A percentile compares a stretch with the other conserved stretches of the same genome.
phyloP scores from a whole-genome alignment of 169 alveolate species.

The Neospora caninum region DNA sequence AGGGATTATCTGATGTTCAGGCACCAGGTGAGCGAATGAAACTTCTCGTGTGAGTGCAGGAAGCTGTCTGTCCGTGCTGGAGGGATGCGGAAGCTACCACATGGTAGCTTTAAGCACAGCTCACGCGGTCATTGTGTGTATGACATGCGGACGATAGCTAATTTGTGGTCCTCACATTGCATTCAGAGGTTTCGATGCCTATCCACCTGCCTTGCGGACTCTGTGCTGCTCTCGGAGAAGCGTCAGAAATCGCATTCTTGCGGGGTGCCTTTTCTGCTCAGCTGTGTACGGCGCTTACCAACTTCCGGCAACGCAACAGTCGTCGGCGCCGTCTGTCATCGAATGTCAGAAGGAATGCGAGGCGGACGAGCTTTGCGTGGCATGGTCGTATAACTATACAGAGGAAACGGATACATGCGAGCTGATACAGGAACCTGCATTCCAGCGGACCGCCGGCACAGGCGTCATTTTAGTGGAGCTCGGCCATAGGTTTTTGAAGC shows the following conservation, averaged over 20 bases:
- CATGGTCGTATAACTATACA: background rate
- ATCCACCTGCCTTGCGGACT: too few relatives aligned
- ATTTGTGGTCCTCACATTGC: too few relatives aligned
- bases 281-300: background rate
- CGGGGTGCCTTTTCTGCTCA: background rate
- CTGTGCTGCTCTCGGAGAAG: too few relatives aligned
- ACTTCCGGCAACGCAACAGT: background rate
- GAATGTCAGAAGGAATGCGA: background rate
- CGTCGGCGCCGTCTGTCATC: background rate
- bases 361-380: background rate
- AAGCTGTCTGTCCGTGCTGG: too few relatives aligned
- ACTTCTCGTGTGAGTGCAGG: too few relatives aligned
- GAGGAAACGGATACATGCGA: background rate
- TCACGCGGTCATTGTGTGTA: too few relatives aligned
- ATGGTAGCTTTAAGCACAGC: too few relatives aligned
- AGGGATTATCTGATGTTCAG: background rate
- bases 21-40: background rate
- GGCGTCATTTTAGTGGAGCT: background rate
- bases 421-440: background rate
- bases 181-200: too few relatives aligned
- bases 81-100: too few relatives aligned
- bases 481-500: background rate
- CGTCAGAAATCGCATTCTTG: too few relatives aligned
- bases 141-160: too few relatives aligned
- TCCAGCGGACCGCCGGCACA: background rate